These are phyloP conservation scores for Nigrospora osmanthi DNA, from an alignment of 2,329 filamentous ascomycete species.

Conservation along the genomic window DNA sequence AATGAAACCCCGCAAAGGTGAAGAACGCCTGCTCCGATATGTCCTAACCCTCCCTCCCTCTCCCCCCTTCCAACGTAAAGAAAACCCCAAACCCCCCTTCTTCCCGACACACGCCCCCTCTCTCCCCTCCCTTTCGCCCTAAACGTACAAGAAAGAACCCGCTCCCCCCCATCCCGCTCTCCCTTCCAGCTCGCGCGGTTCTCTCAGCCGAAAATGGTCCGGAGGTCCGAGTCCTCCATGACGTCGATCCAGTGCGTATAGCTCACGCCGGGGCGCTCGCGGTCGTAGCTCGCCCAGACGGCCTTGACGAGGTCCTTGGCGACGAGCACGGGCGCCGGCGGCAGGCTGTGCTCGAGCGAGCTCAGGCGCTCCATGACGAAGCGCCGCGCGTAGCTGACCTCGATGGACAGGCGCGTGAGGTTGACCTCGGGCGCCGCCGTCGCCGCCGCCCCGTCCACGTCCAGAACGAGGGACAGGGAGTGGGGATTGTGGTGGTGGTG, in stretches of 20 bases:
- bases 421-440: slow-evolving; percentile 2
- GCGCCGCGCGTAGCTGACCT: slow-evolving; percentile 27
- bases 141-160: too few species aligned
- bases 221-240: slow-evolving; percentile 12
- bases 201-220: slow-evolving; percentile 9
- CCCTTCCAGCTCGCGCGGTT: too few species aligned
- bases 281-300: slow-evolving; percentile 32
- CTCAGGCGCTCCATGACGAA: slow-evolving; percentile 29
- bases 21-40: too few species aligned
- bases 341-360: slow-evolving; percentile 28
- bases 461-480: not conserved
- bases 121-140: too few species aligned
- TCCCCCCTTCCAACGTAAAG: too few species aligned
- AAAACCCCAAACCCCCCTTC: too few species aligned
- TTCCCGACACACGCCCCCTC: too few species aligned
- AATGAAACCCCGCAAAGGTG: too few species aligned
- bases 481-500: too few species aligned
- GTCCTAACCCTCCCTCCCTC: too few species aligned
- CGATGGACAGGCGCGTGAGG: slow-evolving; percentile 18
- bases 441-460: not conserved
- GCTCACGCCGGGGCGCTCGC: slow-evolving; percentile 20
- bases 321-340: slow-evolving; percentile 32
- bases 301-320: slow-evolving; percentile 31
- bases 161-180: too few species aligned
- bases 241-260: slow-evolving; percentile 34